Evolutionary conservation across 83 land plant genomes (phyloP), one percentile per base, ranked within the genome.

Genomic region (Picea mariana): DNA sequence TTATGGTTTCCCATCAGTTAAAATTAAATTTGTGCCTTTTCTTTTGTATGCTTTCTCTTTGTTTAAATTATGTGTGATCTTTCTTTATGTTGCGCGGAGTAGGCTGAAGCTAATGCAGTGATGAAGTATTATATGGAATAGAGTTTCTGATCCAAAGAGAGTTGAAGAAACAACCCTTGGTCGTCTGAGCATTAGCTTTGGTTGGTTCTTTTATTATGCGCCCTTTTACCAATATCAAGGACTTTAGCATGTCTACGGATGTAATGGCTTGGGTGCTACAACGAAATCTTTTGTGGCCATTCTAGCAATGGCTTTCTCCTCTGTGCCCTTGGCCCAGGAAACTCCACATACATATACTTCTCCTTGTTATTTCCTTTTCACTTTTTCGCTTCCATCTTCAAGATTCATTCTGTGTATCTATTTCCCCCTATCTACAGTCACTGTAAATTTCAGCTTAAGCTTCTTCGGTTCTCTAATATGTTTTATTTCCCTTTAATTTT

Each of bases 191-290:
- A 66, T 66, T 66, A 66, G 68, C 68, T 34, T 52, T 52, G 11
- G 20, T 26, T 34, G 16, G 9, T 6, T 69, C 38, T 17, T 21
- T 1, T n/a, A 64, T 52, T 5, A 18, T 64, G 75, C 75, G 47
- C 75, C 47, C 75, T 69, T 52, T 69, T 69, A 69, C 75, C 75
- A 69, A 69, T 38, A 69, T 69, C 75, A 38, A 7, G n/a, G 75
- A 9, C 49, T 38, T 6, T 7, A 16, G 6, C 42, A 18, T 69
- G 75, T 69, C 75, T 20, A n/a, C 17, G 38, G 47, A 69, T 69
- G 75, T 9, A 69, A 69, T 69, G 75, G 75, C 75, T 38, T 69
- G 75, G 75, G 75, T 44, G 75, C 75, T 38, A 69, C 20, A 68
- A 34, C 9, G 3, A 18, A 17, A 21, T 16, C 0, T 12, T 12